Base-by-base conservation (phyloP, 192 early-diverging fungal genomes). In the Chytriomyces sp. region DNA sequence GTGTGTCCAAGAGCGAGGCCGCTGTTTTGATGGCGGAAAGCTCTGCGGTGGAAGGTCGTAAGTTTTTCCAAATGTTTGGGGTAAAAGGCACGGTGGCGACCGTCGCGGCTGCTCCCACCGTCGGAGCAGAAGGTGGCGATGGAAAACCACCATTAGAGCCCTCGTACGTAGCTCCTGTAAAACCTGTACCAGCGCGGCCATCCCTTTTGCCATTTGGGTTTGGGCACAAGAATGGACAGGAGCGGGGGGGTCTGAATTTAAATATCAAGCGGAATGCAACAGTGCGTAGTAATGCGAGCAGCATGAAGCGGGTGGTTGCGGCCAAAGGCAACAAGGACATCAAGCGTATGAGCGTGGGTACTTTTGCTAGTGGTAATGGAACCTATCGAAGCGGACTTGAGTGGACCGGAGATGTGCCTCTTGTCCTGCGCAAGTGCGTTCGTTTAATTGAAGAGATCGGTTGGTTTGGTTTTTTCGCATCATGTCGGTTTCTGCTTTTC, bases 391-490 rank as follows among this genome's bases (percentile, higher is more conserved):
- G 34, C 34, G 61, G 62, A 8, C 36, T 74, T 22, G 72, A 74
- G 37, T 34, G 52, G 56, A 68, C 70, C 17, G 77, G 59, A 22
- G 76, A 82, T 26, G 77, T 85, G 6, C 84, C 84, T 17, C 39
- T 80, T 4, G 54, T 77, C 5, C 68, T 85, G 72, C 53, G 64
- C 22, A 85, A 84, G 61, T 85, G 84, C 62, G 76, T 85, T 17
- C 41, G 52, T 26, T 44, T 85, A 53, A 79, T 85, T 63, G 84
- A 85, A 37, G 76, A 84, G 33, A 84, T 84, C 71, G 83, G 81
- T 75, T 59, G 31, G 74, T 10, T 28, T 40, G 39, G 33, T 68
- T 55, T 69, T 32, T 31, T 54, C 41, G 14, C 28, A 39, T 69
- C 32, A 57, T 37, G 31, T 72, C 12, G 37, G 17, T 39, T 25